Conservation (phyloP, 2,329 filamentous ascomycete species). For the Paracamarosporium sp. region DNA sequence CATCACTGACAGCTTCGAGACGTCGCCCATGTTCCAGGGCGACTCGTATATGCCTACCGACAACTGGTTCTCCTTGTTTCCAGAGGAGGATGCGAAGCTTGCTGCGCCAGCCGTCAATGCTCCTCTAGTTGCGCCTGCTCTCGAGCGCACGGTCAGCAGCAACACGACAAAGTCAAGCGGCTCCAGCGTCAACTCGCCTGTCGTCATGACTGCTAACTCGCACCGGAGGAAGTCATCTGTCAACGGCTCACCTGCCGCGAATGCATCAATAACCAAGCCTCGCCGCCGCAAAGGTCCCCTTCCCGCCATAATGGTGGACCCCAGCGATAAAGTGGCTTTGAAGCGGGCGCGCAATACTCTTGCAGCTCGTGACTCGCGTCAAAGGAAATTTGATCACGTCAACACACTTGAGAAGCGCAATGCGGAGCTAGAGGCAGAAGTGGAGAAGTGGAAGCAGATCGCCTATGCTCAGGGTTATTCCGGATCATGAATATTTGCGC, state of each 20-base stretch:
- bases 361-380: slow-evolving; percentile 90
- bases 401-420: slow-evolving; percentile 78
- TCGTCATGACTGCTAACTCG: slow-evolving; percentile 40
- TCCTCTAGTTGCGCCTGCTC: slow-evolving; percentile 30
- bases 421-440: slow-evolving; percentile 66
- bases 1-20: slow-evolving; percentile 72
- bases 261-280: slow-evolving; percentile 73
- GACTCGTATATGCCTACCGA: slow-evolving; percentile 62
- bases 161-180: slow-evolving; percentile 43
- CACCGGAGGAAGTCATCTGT: slow-evolving; percentile 51
- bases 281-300: slow-evolving; percentile 83
- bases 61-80: slow-evolving; percentile 79
- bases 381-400: slow-evolving; percentile 80
- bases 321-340: slow-evolving; percentile 76
- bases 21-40: slow-evolving; percentile 76
- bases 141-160: slow-evolving; percentile 52
- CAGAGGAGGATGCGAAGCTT: slow-evolving; percentile 53
- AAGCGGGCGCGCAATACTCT: slow-evolving; percentile 95
- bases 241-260: slow-evolving; percentile 61
- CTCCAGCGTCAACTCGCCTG: slow-evolving; percentile 44
- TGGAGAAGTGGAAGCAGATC: slow-evolving; percentile 52
- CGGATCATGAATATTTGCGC: slow-evolving; percentile 41
- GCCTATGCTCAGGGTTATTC: slow-evolving; percentile 46
- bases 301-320: slow-evolving; percentile 79
- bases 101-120: slow-evolving; percentile 30